phyloP scores from a whole-genome alignment of 1,139 yeast genomes.

The Yamadazyma dushanensis region DNA sequence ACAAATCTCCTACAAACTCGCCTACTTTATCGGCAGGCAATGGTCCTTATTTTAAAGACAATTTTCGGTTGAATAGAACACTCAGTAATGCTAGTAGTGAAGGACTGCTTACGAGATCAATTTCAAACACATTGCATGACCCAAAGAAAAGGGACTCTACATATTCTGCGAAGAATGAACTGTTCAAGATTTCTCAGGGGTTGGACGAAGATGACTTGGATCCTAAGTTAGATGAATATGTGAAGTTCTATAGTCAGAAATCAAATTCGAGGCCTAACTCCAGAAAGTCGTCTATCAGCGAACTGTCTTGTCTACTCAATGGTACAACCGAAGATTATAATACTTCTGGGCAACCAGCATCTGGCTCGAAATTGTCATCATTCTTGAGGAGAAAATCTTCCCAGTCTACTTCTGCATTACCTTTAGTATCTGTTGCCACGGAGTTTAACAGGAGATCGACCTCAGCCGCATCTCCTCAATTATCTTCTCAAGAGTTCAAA shows the following conservation, averaged over 20 bases:
- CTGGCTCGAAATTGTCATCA: slow-evolving; percentile 22
- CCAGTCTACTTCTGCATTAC: slow-evolving; percentile 10
- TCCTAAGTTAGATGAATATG: slow-evolving; percentile 59
- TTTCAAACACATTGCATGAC: slow-evolving; percentile 1
- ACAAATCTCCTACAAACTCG: slow-evolving; percentile 19
- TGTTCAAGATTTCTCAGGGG: background rate
- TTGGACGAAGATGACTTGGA: slow-evolving; percentile 34
- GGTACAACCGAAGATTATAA: background rate
- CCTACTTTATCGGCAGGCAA: slow-evolving; percentile 7
- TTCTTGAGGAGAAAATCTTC: slow-evolving; percentile 27
- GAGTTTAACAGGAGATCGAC: slow-evolving; percentile 17
- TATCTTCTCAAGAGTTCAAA: slow-evolving; percentile 10
- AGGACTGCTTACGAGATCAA: slow-evolving; percentile 1
- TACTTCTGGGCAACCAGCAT: background rate
- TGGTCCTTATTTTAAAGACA: slow-evolving; percentile 8
- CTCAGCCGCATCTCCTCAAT: background rate
- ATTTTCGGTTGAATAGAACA: slow-evolving; percentile 9
- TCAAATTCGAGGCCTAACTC: slow-evolving; percentile 19
- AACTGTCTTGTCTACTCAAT: slow-evolving; percentile 6
- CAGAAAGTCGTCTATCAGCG: slow-evolving; percentile 19
- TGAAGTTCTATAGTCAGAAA: slow-evolving; percentile 47
- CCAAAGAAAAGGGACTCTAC: background rate
- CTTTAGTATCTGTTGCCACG: slow-evolving; percentile 17
- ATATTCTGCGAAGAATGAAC: background rate
- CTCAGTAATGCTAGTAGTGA: slow-evolving; percentile 4